Conservation (phyloP, 192 early-diverging fungal genomes). For the Backusella australiensis region DNA sequence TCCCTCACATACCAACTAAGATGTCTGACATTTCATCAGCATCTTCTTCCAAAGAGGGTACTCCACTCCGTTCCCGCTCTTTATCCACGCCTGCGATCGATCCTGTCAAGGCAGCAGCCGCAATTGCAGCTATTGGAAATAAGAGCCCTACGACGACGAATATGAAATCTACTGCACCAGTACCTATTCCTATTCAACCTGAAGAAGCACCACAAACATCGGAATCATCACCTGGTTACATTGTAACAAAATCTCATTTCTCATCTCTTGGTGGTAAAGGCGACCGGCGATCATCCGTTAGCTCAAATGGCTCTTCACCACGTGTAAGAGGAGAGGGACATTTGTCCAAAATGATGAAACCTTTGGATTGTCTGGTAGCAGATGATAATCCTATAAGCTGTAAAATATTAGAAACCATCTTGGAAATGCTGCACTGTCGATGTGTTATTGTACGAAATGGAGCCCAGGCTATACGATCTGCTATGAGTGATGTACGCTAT, state of each 20-base stretch:
- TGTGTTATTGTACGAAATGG: conserved; percentile 88
- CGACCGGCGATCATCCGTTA: neutral
- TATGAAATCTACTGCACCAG: neutral
- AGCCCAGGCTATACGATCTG: conserved; percentile 86
- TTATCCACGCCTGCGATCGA: conserved; percentile 8
- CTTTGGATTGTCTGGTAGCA: conserved; percentile 67
- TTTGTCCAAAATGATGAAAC: neutral
- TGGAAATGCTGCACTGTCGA: conserved; percentile 70
- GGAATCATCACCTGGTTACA: neutral
- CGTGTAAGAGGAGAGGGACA: neutral
- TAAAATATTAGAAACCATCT: conserved; percentile 87
- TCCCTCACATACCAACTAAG: conserved; percentile 13
- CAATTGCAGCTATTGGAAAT: neutral
- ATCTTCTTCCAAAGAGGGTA: conserved; percentile 12
- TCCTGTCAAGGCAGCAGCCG: neutral
- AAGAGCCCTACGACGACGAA: neutral
- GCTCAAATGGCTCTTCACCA: neutral
- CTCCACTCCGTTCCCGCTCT: conserved; percentile 1
- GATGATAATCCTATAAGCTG: conserved; percentile 91
- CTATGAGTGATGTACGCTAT: conserved; percentile 86
- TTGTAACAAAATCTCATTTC: neutral
- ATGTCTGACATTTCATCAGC: conserved; percentile 8
- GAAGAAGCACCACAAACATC: neutral
- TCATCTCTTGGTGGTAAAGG: neutral
- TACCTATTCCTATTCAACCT: neutral